These are phyloP conservation scores for Arabidopsis thaliana DNA, from an alignment of 345 rosid genomes.

Conservation along the genomic window TAIR10.1 NC_003070.9:12695501-12696000, in stretches of 20 bases:
- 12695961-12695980: constrained; percentile 79
- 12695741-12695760: neutral
- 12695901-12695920: neutral
- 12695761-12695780: constrained; percentile 62
- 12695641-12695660: neutral
- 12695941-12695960: constrained; percentile 59
- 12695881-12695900: too few relatives aligned
- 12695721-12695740: neutral
- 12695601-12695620: too few relatives aligned
- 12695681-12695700: neutral
- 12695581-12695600: too few relatives aligned
- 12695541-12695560: neutral
- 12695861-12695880: constrained; percentile 57
- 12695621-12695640: neutral
- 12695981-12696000: constrained; percentile 71
- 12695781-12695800: constrained; percentile 73
- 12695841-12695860: constrained; percentile 41
- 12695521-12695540: neutral
- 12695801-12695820: constrained; percentile 57
- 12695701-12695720: neutral
- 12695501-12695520: too few relatives aligned
- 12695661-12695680: neutral
- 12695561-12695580: neutral
- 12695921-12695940: neutral
- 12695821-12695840: constrained; percentile 52